Conservation (phyloP, 176 grass and related monocot species). For the Bolboschoenus planiculmis region DNA sequence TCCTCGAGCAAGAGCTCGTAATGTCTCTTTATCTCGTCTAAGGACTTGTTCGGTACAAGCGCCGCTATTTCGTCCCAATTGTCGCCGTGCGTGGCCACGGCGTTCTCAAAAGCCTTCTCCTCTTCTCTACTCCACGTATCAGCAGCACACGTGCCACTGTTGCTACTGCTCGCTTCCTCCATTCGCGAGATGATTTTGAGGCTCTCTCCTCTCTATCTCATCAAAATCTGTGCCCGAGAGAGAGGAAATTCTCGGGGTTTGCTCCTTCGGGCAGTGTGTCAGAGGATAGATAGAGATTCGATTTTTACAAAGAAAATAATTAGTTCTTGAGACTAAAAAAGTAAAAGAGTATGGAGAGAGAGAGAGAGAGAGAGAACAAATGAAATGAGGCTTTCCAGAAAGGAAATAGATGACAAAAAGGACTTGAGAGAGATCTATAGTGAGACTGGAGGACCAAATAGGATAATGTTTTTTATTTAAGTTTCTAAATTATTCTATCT, state of each 20-base stretch:
- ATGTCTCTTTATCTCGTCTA: slow-evolving; percentile 69
- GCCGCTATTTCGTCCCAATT: slow-evolving; percentile 58
- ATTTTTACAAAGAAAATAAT: slow-evolving; percentile 26
- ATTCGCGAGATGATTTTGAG: slow-evolving; percentile 24
- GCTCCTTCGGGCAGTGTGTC: slow-evolving; percentile 32
- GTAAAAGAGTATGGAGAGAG: slow-evolving; percentile 8
- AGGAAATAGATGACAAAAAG: slow-evolving; percentile 5
- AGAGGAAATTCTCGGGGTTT: slow-evolving; percentile 19
- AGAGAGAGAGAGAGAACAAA: too few relatives aligned
- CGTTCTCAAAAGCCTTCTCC: slow-evolving; percentile 88
- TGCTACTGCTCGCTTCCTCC: slow-evolving; percentile 72
- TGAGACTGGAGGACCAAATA: not conserved
- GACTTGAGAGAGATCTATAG: not conserved
- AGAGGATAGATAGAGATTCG: slow-evolving; percentile 28
- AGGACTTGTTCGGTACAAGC: slow-evolving; percentile 49
- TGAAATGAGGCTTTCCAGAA: slow-evolving; percentile 36
- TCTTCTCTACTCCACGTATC: slow-evolving; percentile 69
- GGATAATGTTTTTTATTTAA: slow-evolving; percentile 11
- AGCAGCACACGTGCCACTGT: slow-evolving; percentile 18
- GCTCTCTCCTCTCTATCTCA: not conserved
- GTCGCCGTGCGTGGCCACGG: slow-evolving; percentile 32
- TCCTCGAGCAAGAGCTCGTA: slow-evolving; percentile 77
- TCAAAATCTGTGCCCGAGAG: not conserved
- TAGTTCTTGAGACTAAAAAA: not conserved
- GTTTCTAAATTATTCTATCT: not conserved